phyloP scores from a whole-genome alignment of 2,329 filamentous ascomycete genomes.

The Blastomyces gilchristii region DNA sequence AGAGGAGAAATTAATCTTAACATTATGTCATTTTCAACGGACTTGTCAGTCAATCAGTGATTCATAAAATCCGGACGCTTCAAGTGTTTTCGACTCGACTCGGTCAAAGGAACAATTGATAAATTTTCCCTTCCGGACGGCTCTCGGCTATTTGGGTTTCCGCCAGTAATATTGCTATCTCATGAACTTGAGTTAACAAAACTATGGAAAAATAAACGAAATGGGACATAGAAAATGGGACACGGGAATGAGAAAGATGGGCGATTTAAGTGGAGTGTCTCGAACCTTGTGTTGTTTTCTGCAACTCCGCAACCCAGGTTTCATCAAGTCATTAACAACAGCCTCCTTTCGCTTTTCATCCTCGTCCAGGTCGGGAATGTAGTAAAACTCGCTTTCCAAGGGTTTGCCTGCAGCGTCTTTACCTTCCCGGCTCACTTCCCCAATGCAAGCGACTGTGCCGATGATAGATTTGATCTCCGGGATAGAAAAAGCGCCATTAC shows the following conservation, averaged over 20 bases:
- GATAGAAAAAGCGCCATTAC: slow-evolving; percentile 43
- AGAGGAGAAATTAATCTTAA: slow-evolving; percentile 11
- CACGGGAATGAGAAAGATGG: slow-evolving; percentile 2
- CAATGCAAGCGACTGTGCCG: slow-evolving; percentile 66
- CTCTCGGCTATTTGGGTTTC: slow-evolving; percentile 40
- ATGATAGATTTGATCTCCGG: slow-evolving; percentile 61
- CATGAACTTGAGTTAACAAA: slow-evolving; percentile 17
- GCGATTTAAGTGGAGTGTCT: slow-evolving; percentile 9
- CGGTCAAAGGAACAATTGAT: not conserved
- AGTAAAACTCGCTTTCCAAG: slow-evolving; percentile 95
- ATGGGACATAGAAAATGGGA: too few species aligned
- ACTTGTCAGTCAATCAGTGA: not conserved
- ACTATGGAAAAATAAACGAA: not conserved
- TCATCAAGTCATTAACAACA: slow-evolving; percentile 74
- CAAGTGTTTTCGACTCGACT: not conserved
- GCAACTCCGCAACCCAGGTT: slow-evolving; percentile 79
- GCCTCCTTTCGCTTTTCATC: slow-evolving; percentile 69
- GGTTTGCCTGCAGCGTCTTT: slow-evolving; percentile 93
- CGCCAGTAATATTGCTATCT: slow-evolving; percentile 62
- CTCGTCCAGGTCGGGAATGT: slow-evolving; percentile 74
- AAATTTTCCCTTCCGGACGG: not conserved
- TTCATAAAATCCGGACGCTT: slow-evolving; percentile 2
- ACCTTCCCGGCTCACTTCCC: slow-evolving; percentile 78
- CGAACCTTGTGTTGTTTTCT: slow-evolving; percentile 94
- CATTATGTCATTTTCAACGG: slow-evolving; percentile 1